Evolutionary conservation across 192 early-diverging fungal genomes (phyloP).

Genomic region (Backusella tarrabulga): DNA sequence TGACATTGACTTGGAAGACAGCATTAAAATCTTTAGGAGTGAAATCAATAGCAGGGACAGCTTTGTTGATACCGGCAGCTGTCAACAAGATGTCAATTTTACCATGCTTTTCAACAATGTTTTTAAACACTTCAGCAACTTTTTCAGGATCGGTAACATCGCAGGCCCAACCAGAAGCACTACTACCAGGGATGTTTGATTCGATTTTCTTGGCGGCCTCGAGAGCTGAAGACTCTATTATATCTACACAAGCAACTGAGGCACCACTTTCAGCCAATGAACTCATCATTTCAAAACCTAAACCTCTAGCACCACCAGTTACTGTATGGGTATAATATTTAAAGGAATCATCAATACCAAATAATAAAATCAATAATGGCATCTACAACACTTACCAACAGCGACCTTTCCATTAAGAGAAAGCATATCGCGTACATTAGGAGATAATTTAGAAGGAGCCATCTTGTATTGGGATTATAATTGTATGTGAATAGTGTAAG

Average conservation of each 20-base stretch:
- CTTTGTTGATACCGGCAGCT: constrained; percentile 35
- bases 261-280: constrained; percentile 36
- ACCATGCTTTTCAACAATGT: constrained; percentile 32
- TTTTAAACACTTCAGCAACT: constrained; percentile 27
- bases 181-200: background rate
- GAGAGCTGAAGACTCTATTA: constrained; percentile 13
- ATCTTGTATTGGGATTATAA: background rate
- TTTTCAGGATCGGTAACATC: constrained; percentile 33
- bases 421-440: constrained; percentile 3
- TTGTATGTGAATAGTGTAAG: background rate
- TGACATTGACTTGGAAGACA: constrained; percentile 39
- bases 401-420: constrained; percentile 33
- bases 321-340: constrained; percentile 10
- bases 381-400: constrained; percentile 13
- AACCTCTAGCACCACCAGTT: constrained; percentile 39
- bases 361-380: background rate
- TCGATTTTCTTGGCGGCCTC: constrained; percentile 17
- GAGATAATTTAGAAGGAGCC: background rate
- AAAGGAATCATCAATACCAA: background rate
- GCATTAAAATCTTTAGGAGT: constrained; percentile 20
- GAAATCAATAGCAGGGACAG: constrained; percentile 29
- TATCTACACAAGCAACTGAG: constrained; percentile 37
- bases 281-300: constrained; percentile 41
- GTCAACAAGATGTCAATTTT: constrained; percentile 35
- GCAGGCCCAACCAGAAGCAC: constrained; percentile 34